Evolutionary conservation across 2,329 filamentous ascomycete genomes (phyloP), one percentile per base, ranked within the genome.

Genomic region (Fusarium incarnatum): DNA sequence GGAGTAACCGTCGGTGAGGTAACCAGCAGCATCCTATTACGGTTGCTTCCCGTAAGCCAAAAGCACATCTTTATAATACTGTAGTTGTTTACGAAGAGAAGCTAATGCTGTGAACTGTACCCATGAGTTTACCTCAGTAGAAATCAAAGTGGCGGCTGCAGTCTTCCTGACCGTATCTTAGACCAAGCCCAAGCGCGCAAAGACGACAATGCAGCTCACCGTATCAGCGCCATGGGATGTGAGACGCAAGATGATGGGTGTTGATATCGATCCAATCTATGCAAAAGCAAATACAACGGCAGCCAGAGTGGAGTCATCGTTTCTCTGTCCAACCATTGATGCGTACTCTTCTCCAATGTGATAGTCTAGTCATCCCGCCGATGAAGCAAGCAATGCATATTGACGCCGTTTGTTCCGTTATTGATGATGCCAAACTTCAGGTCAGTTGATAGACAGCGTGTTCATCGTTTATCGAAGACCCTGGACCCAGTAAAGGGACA

Each of bases 231-330:
- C 48, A 56, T 63, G 67, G 56, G 52, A n/a, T n/a, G 13, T 25
- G 42, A 67, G 44, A 70, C 48, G 61, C 55, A 66, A 61, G 56
- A 61, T 61, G 56, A 69, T 62, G 55, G 50, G 61, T 37, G 34
- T n/a, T 37, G 34, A 48, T 67, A 62, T 62, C 60, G 67, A 70
- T 70, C 40, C 55, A 66, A 70, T 70, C 67, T 68, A 54, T 60
- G 42, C 62, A 70, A 57, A 70, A 70, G 67, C 67, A 70, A 70
- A 59, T 25, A 59, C 40, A 71, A 64, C 67, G 67, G 62, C 46
- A 68, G 34, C 54, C 30, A 59, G 64, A 63, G 57, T 64, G 63
- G 67, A 49, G 60, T 25, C 15, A 28, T 27, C 34, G 55, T 40
- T 30, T 23, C 42, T 47, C 53, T 59, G 41, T 47, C 32, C 53